phyloP scores from a whole-genome alignment of 2,329 filamentous ascomycete genomes.

The Aspergillus awamori region DNA sequence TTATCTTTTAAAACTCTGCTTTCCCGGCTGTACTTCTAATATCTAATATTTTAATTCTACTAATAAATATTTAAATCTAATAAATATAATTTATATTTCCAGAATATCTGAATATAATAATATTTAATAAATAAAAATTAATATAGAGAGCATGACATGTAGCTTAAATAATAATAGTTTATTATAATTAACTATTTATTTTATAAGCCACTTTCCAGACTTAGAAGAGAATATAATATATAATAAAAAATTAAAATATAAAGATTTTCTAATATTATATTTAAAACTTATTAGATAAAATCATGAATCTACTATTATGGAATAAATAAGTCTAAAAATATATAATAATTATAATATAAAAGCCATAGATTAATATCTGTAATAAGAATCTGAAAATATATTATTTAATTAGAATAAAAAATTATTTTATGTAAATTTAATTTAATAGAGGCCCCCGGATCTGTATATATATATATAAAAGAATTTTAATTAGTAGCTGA shows the following conservation, averaged over 20 bases:
- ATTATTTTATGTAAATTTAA: no score
- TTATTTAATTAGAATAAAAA: no score
- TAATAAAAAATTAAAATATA: not conserved
- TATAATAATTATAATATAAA: no score
- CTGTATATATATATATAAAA: no score
- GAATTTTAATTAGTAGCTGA: no score
- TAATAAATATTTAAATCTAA: not conserved
- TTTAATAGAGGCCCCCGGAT: no score
- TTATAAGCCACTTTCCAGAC: not conserved
- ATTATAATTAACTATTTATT: not conserved
- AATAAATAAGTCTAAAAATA: no score
- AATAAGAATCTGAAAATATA: no score
- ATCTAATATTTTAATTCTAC: not conserved
- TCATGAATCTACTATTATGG: no score
- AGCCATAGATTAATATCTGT: no score
- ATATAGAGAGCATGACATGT: not conserved
- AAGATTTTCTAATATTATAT: not conserved
- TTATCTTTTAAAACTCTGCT: not conserved
- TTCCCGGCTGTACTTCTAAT: not conserved
- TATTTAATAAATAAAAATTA: no score
- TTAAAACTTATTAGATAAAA: not conserved
- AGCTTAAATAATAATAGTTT: not conserved
- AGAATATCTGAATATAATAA: no score
- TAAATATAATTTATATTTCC: not conserved
- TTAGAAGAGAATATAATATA: not conserved